Conservation (phyloP, 1,284 basidiomycete species). For the Apiotrichum veenhuisii region DNA sequence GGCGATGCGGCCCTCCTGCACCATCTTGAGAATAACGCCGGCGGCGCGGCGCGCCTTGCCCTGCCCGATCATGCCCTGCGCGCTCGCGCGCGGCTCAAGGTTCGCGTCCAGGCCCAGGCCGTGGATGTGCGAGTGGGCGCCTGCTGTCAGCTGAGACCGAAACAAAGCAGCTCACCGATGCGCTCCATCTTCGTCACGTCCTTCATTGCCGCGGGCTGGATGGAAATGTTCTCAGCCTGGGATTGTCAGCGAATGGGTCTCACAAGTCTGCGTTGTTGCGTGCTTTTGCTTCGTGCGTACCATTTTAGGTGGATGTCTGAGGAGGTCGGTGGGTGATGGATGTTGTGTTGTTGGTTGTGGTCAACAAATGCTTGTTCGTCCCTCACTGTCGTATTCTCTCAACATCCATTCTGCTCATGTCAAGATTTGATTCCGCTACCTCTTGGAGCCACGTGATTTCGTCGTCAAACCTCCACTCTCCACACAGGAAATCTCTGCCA, state of each 20-base stretch:
- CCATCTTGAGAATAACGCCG: slow-evolving; percentile 96
- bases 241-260: background rate
- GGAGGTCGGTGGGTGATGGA: background rate
- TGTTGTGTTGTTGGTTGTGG: background rate
- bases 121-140: slow-evolving; percentile 95
- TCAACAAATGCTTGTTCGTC: too few relatives aligned
- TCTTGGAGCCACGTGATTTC: slow-evolving; percentile 6
- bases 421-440: slow-evolving; percentile 6
- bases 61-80: slow-evolving; percentile 97
- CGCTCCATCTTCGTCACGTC: slow-evolving; percentile 96
- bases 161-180: slow-evolving; percentile 61
- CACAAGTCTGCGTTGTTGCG: background rate
- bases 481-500: too few relatives aligned
- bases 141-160: slow-evolving; percentile 49
- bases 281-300: slow-evolving; percentile 1
- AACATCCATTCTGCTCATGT: background rate
- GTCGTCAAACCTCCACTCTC: background rate
- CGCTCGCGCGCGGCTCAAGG: slow-evolving; percentile 74
- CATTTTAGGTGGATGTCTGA: slow-evolving; percentile 3
- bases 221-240: slow-evolving; percentile 51
- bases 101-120: slow-evolving; percentile 87
- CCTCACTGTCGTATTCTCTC: too few relatives aligned
- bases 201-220: slow-evolving; percentile 55
- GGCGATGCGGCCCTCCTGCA: slow-evolving; percentile 90
- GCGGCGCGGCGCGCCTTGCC: slow-evolving; percentile 92